Base-by-base conservation (phyloP, 345 rosid species). In the Euphorbia lathyris region DNA sequence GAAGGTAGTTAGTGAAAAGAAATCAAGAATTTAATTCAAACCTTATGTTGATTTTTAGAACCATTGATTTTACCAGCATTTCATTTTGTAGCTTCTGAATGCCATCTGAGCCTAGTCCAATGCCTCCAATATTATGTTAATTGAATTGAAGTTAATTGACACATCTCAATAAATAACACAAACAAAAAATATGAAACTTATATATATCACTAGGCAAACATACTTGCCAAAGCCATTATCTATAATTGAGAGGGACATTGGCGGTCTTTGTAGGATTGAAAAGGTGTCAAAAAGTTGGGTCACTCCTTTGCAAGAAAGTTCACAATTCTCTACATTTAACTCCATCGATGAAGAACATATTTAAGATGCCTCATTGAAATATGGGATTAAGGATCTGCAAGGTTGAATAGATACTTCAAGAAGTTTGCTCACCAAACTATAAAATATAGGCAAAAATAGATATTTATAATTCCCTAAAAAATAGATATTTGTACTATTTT, bases 171-270 rank as follows among this genome's bases (percentile, higher is more conserved):
- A 53, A 63, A 61, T 38, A 40, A 68, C 7, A 60, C 52, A 67
- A 47, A 51, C 11, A 42, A 63, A 32, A n/a, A n/a, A 59, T 36
- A 67, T 29, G n/a, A 60, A 75, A 70, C 27, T 66, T 64, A 68
- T 4, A 74, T 20, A 52, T 1, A 69, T 69, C 12, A 40, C 42
- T 23, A 78, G 55, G 67, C 20, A 76, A 62, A 78, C 81, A 53
- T 47, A 91, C 97, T 96, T 87, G 79, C 95, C 88, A 8, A 91
- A 90, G 73, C 65, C 58, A 78, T 94, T 94, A 77, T 94, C 95
- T 52, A 90, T 92, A 74, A 94, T 65, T 43, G 97, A 85, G 25
- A 94, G 85, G 71, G 79, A 84, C 66, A 78, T 78, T 34, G 82
- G 77, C 20, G 92, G 81, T 72, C 67, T 86, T 66, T 78, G 71